phyloP scores from a whole-genome alignment of 2,329 filamentous ascomycete species.

The Fragosphaeria purpurea region DNA sequence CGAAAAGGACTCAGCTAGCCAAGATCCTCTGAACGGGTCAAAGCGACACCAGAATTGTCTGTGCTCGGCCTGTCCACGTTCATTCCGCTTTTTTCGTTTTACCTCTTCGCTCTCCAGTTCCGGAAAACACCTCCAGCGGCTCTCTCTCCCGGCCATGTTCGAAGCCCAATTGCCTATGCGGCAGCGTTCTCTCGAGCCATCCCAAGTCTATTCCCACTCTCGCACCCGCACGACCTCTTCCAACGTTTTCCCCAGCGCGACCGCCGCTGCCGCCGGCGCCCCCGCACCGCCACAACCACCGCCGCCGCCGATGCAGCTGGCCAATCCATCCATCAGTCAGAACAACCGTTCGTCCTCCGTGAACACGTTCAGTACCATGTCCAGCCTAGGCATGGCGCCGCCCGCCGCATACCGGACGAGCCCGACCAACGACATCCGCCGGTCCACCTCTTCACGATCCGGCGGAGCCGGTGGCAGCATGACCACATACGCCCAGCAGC shows the following conservation, averaged over 20 bases:
- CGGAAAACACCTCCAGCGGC: no score
- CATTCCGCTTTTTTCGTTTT: background rate
- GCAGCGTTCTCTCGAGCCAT: slow-evolving; percentile 18
- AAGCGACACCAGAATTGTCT: no score
- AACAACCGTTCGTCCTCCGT: slow-evolving; percentile 53
- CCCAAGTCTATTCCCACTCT: slow-evolving; percentile 40
- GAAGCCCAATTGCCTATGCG: slow-evolving; percentile 22
- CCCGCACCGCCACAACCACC: slow-evolving; percentile 16
- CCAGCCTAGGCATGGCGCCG: slow-evolving; percentile 38
- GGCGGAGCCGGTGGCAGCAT: slow-evolving; percentile 25
- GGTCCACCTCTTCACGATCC: slow-evolving; percentile 75
- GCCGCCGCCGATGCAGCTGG: slow-evolving; percentile 20
- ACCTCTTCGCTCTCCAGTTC: background rate
- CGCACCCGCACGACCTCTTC: slow-evolving; percentile 48
- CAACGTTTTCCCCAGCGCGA: slow-evolving; percentile 34
- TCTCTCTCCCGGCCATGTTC: slow-evolving; percentile 16
- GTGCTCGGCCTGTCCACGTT: no score
- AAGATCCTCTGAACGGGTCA: no score
- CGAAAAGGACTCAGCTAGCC: no score
- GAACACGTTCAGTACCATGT: slow-evolving; percentile 60
- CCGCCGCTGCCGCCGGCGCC: slow-evolving; percentile 15
- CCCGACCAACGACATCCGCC: slow-evolving; percentile 50
- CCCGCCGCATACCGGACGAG: slow-evolving; percentile 48
- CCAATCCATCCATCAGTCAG: slow-evolving; percentile 27
- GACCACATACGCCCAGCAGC: slow-evolving; percentile 27